These are phyloP conservation scores for Ophiostoma montium DNA, from an alignment of 2,329 filamentous ascomycete genomes.

Conservation along the genomic window DNA sequence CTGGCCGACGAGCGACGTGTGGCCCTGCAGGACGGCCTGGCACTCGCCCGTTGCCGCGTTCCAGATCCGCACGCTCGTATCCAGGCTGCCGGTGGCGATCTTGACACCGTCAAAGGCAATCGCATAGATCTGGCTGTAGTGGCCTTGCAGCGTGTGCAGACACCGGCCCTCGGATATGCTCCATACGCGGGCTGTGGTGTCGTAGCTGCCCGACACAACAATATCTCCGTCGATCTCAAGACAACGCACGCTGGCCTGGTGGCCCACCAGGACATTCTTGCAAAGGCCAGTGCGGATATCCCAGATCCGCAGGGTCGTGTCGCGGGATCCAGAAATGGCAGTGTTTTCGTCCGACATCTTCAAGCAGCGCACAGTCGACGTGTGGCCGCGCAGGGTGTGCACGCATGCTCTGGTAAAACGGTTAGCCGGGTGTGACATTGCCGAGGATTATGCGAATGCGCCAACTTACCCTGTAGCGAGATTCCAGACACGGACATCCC, in stretches of 20 bases:
- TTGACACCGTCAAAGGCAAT: conserved; percentile 92
- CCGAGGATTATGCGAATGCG: neutral
- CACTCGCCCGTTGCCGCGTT: conserved; percentile 76
- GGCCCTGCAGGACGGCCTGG: conserved; percentile 84
- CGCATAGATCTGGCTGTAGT: conserved; percentile 98
- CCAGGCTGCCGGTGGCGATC: conserved; percentile 88
- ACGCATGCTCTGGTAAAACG: conserved; percentile 45
- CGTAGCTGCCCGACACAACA: conserved; percentile 96
- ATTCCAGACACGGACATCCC: conserved; percentile 95
- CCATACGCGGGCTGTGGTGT: conserved; percentile 94
- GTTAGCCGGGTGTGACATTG: neutral
- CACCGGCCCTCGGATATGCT: conserved; percentile 93
- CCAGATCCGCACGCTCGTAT: conserved; percentile 96
- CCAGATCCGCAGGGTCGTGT: conserved; percentile 91
- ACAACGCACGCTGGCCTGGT: conserved; percentile 90
- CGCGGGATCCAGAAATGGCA: conserved; percentile 89
- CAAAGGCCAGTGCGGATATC: conserved; percentile 80
- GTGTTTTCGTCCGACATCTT: conserved; percentile 95
- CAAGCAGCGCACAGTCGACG: conserved; percentile 87
- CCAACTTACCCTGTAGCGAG: conserved; percentile 71
- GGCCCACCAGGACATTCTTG: conserved; percentile 81
- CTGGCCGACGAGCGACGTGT: conserved; percentile 92
- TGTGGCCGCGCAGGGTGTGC: conserved; percentile 83
- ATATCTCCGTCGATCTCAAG: conserved; percentile 92
- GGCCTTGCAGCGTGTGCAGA: conserved; percentile 75